Percentiles rank a stretch among this genome's conserved stretches.
Evolutionary conservation across 139 green algal genomes (phyloP).

Genomic region (Chlamydomonas sphaeroides): DNA sequence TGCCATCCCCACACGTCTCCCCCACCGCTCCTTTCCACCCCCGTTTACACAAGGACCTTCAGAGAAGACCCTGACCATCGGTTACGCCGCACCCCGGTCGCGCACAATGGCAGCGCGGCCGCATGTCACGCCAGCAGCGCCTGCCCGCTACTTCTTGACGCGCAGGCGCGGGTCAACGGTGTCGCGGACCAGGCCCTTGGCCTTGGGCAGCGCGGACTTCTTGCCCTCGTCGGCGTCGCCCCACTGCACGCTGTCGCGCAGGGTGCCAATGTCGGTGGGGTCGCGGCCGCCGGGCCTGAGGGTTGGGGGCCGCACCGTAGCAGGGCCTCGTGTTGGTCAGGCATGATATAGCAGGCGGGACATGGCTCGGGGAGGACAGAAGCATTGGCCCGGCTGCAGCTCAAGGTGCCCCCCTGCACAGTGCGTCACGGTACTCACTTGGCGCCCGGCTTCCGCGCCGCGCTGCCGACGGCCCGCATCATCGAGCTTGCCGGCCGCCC

Average conservation of each 20-base stretch:
- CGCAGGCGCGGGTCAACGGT: constrained; percentile 57
- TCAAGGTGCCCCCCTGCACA: too few species aligned
- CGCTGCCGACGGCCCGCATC: constrained; percentile 11
- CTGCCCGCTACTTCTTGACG: constrained; percentile 38
- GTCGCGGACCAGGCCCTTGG: constrained; percentile 61
- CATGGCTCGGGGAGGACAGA: too few species aligned
- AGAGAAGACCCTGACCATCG: too few species aligned
- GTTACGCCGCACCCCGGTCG: too few species aligned
- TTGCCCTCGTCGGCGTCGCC: constrained; percentile 16
- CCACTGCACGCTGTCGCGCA: constrained; percentile 51
- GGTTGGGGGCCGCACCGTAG: neutral
- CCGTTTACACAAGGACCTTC: too few species aligned
- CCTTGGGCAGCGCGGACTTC: constrained; percentile 51
- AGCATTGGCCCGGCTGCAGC: too few species aligned
- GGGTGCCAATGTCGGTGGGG: constrained; percentile 56
- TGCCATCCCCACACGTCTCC: too few species aligned
- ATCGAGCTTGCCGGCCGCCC: constrained; percentile 13
- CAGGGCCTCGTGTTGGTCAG: too few species aligned
- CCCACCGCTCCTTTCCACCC: too few species aligned
- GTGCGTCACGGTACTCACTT: constrained; percentile 36
- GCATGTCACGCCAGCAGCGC: too few species aligned
- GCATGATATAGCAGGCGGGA: too few species aligned
- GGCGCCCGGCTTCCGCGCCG: neutral
- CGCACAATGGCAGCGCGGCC: too few species aligned
- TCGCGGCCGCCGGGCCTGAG: constrained; percentile 30